Percentiles rank a stretch among this genome's conserved stretches.
phyloP scores from a whole-genome alignment of 1,284 basidiomycete genomes.

The Termitomyces sp. region DNA sequence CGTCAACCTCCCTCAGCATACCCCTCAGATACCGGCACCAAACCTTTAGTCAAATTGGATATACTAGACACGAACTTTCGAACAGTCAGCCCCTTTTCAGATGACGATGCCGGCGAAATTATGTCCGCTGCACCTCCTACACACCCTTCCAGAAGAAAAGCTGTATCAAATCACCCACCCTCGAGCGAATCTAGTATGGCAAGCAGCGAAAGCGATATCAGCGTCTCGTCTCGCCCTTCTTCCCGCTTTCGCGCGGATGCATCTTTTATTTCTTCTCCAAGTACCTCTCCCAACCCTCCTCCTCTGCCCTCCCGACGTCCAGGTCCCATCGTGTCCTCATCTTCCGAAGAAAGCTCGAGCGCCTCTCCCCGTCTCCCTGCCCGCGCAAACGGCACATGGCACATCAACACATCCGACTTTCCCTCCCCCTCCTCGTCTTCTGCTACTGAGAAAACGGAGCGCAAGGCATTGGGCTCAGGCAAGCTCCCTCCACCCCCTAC shows the following conservation, averaged over 20 bases:
- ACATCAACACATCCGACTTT: slow-evolving; percentile 8
- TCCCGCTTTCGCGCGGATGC: slow-evolving; percentile 18
- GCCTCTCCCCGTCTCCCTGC: slow-evolving; percentile 17
- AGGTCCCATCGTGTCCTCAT: slow-evolving; percentile 15
- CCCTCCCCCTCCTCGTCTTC: slow-evolving; percentile 16
- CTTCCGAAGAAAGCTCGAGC: slow-evolving; percentile 17
- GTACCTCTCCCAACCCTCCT: slow-evolving; percentile 15
- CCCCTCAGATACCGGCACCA: slow-evolving; percentile 12
- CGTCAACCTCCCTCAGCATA: slow-evolving; percentile 3
- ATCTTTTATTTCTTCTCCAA: slow-evolving; percentile 12
- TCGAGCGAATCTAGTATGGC: slow-evolving; percentile 26
- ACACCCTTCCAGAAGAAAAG: slow-evolving; percentile 21
- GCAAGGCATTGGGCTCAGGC: slow-evolving; percentile 41
- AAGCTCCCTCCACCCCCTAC: slow-evolving; percentile 65
- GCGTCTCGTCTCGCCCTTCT: slow-evolving; percentile 21
- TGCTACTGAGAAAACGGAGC: slow-evolving; percentile 24
- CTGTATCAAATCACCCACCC: slow-evolving; percentile 13
- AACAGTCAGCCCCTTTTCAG: slow-evolving; percentile 19
- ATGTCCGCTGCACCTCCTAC: slow-evolving; percentile 19
- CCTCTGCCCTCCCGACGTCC: slow-evolving; percentile 28
- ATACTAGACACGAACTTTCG: slow-evolving; percentile 6
- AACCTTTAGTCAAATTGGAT: slow-evolving; percentile 20
- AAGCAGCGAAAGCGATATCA: slow-evolving; percentile 25
- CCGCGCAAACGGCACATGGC: slow-evolving; percentile 14
- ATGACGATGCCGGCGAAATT: slow-evolving; percentile 17